A percentile compares a stretch with the other conserved stretches of the same genome.
Conservation (phyloP, 2,329 filamentous ascomycete genomes). For the Sclerotinia sclerotiorum region DNA sequence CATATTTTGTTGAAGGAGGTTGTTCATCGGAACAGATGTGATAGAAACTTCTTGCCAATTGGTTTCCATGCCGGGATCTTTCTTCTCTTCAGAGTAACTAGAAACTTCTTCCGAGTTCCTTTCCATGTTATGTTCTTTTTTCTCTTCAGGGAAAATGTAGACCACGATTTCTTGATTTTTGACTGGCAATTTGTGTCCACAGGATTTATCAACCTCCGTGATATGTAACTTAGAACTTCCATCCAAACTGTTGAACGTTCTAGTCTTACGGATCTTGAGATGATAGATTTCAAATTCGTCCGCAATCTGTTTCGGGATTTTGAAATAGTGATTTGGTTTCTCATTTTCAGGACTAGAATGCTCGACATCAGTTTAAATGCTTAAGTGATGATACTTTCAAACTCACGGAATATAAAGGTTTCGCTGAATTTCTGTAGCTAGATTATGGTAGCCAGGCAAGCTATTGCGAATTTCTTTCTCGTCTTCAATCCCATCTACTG, state of each 20-base stretch:
- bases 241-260: constrained; percentile 22
- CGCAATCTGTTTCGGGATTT: constrained; percentile 17
- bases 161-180: constrained; percentile 15
- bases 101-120: constrained; percentile 32
- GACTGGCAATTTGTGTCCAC: constrained; percentile 10
- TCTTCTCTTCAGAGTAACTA: constrained; percentile 24
- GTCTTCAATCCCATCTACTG: constrained; percentile 27
- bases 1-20: constrained; percentile 28
- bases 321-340: constrained; percentile 21
- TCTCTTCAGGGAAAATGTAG: constrained; percentile 18
- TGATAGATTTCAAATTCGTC: constrained; percentile 5
- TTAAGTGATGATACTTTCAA: neutral
- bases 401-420: constrained; percentile 38
- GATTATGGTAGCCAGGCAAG: constrained; percentile 24
- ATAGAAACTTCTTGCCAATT: constrained; percentile 34
- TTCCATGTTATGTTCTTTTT: constrained; percentile 4
- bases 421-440: constrained; percentile 28
- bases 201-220: constrained; percentile 24
- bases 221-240: constrained; percentile 25
- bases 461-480: constrained; percentile 23
- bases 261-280: constrained; percentile 23
- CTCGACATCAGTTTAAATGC: neutral
- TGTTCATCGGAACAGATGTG: constrained; percentile 24
- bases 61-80: neutral
- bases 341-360: constrained; percentile 11